A percentile compares a stretch with the other conserved stretches of the same genome.
phyloP scores from a whole-genome alignment of 768 basidiomycete genomes.

The Strobilomyces dryophilus region DNA sequence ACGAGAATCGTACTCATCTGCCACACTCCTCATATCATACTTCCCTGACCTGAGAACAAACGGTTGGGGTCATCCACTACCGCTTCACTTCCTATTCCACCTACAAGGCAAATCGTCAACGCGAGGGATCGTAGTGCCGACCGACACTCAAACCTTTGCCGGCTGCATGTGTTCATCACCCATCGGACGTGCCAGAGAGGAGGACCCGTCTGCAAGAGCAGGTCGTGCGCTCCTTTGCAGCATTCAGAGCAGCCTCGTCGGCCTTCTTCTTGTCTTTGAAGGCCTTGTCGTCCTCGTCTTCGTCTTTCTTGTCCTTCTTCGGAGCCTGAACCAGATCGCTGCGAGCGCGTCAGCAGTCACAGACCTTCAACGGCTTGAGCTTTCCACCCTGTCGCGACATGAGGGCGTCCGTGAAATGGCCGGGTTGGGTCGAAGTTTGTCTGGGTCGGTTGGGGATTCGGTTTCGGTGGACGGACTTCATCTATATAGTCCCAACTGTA shows the following conservation, averaged over 20 bases:
- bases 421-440: too few relatives aligned
- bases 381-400: constrained; percentile 75
- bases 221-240: constrained; percentile 47
- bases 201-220: neutral
- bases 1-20: neutral
- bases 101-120: constrained; percentile 31
- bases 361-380: constrained; percentile 78
- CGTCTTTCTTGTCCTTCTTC: constrained; percentile 77
- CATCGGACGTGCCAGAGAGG: neutral
- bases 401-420: too few relatives aligned
- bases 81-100: constrained; percentile 61
- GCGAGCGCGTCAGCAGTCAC: neutral
- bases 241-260: constrained; percentile 70
- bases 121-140: constrained; percentile 3
- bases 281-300: constrained; percentile 63
- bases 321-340: constrained; percentile 51
- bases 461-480: too few relatives aligned
- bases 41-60: constrained; percentile 55
- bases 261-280: constrained; percentile 77
- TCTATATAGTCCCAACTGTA: too few relatives aligned
- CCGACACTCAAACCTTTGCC: constrained; percentile 25
- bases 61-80: constrained; percentile 36
- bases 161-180: constrained; percentile 17
- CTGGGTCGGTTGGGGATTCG: too few relatives aligned
- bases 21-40: constrained; percentile 48